These are phyloP conservation scores for Lentinula aciculospora DNA, from an alignment of 768 basidiomycete species.

Conservation along the genomic window DNA sequence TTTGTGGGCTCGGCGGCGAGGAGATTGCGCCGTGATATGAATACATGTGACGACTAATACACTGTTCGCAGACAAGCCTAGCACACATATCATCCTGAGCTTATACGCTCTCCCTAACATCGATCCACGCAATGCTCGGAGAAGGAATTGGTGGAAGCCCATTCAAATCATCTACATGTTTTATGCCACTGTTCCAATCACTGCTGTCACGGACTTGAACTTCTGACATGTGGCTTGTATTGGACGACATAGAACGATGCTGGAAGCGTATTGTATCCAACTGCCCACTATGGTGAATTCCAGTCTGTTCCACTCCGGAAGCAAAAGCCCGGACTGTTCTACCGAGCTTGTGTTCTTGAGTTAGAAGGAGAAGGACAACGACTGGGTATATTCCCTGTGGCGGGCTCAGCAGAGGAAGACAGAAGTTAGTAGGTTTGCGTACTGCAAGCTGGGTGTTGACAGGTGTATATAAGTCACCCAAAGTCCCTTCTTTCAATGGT, in stretches of 20 bases:
- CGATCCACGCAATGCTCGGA: too few relatives aligned
- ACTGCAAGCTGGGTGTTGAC: constrained; percentile 15
- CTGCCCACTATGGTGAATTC: background rate
- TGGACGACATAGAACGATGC: background rate
- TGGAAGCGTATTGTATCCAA: background rate
- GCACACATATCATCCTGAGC: too few relatives aligned
- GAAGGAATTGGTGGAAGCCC: too few relatives aligned
- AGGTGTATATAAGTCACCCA: constrained; percentile 13
- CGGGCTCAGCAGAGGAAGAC: background rate
- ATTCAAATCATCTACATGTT: too few relatives aligned
- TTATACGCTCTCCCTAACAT: too few relatives aligned
- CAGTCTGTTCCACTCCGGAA: background rate
- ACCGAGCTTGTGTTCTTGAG: background rate
- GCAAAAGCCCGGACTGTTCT: background rate
- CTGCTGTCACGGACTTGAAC: background rate
- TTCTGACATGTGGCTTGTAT: background rate
- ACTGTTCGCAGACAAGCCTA: too few relatives aligned
- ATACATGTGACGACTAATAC: too few relatives aligned
- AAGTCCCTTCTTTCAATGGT: constrained; percentile 9
- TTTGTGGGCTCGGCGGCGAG: too few relatives aligned
- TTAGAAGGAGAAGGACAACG: constrained; percentile 6
- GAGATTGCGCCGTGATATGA: too few relatives aligned
- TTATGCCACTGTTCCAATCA: background rate
- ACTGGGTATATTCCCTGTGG: constrained; percentile 9
- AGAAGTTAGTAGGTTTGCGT: background rate